Conservation (phyloP, 306 rosid genomes). For the Cucumis melo region DNA sequence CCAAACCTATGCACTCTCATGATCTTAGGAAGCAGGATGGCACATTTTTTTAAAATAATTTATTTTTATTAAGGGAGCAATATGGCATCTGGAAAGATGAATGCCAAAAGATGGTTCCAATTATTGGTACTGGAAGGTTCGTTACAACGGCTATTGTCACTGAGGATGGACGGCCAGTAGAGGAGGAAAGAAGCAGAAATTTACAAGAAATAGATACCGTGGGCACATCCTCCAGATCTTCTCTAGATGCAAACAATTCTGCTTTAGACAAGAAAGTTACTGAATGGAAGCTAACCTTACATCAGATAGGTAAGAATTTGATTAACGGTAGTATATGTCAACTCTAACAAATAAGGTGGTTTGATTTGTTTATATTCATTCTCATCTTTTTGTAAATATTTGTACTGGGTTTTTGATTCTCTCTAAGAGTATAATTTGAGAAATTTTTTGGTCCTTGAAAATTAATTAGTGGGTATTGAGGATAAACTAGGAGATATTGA, state of each 20-base stretch:
- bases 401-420: not conserved
- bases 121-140: slow-evolving; percentile 64
- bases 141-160: slow-evolving; percentile 39
- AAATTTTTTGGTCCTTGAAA: not conserved
- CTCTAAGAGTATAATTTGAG: not conserved
- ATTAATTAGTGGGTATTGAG: not conserved
- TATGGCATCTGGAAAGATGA: slow-evolving; percentile 65
- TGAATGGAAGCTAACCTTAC: slow-evolving; percentile 68
- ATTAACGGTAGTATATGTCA: not conserved
- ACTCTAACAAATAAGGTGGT: not conserved
- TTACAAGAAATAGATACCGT: slow-evolving; percentile 1
- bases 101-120: slow-evolving; percentile 70
- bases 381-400: not conserved
- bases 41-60: not conserved
- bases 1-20: not conserved
- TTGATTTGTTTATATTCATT: not conserved
- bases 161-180: slow-evolving; percentile 39
- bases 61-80: slow-evolving; percentile 42
- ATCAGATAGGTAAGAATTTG: slow-evolving; percentile 66
- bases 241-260: slow-evolving; percentile 9
- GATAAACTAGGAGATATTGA: not conserved
- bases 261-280: slow-evolving; percentile 45
- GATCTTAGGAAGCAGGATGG: not conserved
- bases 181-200: slow-evolving; percentile 16
- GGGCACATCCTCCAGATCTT: not conserved